Conservation (phyloP, 1,139 yeast genomes). For the Geotrichum citri-aurantii region DNA sequence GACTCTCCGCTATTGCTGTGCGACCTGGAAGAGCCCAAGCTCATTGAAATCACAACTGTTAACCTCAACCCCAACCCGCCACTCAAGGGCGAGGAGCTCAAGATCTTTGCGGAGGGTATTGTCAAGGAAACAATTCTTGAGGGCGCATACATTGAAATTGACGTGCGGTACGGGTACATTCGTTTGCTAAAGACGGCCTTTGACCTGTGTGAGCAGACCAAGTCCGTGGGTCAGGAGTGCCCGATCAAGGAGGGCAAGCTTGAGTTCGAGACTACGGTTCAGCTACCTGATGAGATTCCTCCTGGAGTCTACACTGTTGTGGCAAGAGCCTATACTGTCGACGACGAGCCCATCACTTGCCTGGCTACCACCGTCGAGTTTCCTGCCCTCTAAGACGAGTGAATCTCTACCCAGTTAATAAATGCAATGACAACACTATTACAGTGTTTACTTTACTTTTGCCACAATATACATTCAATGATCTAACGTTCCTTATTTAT, state of each 20-base stretch:
- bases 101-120: slow-evolving; percentile 67
- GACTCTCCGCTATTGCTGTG: slow-evolving; percentile 79
- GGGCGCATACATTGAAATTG: slow-evolving; percentile 92
- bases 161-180: slow-evolving; percentile 88
- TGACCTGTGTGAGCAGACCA: slow-evolving; percentile 83
- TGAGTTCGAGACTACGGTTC: slow-evolving; percentile 61
- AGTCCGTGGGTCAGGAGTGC: slow-evolving; percentile 61
- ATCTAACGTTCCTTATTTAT: not conserved
- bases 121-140: slow-evolving; percentile 53
- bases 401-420: not conserved
- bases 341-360: slow-evolving; percentile 78
- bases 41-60: slow-evolving; percentile 56
- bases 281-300: slow-evolving; percentile 88
- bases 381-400: slow-evolving; percentile 20
- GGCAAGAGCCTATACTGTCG: slow-evolving; percentile 84
- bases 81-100: slow-evolving; percentile 66
- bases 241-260: slow-evolving; percentile 71
- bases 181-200: slow-evolving; percentile 77
- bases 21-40: slow-evolving; percentile 57
- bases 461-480: not conserved
- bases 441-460: not conserved
- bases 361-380: slow-evolving; percentile 64
- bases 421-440: not conserved
- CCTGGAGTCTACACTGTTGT: slow-evolving; percentile 84
- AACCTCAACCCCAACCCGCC: slow-evolving; percentile 84